Percentiles rank a stretch among this genome's conserved stretches.
Evolutionary conservation across 2,329 filamentous ascomycete genomes (phyloP).

Genomic region (Chaetomiaceae sp.): DNA sequence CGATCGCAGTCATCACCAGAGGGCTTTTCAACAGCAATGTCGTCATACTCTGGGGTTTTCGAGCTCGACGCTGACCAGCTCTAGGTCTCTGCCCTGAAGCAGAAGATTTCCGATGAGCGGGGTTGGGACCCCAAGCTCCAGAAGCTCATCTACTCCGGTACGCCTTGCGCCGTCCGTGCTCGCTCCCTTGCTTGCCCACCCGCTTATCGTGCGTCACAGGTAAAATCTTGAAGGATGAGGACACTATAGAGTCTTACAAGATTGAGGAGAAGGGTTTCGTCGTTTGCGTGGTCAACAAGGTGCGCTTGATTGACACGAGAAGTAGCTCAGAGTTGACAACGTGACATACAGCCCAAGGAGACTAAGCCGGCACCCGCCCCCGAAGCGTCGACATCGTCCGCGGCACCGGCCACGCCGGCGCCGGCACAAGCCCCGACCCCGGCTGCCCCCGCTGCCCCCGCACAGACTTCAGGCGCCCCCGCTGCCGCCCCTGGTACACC

Average conservation of each 20-base stretch:
- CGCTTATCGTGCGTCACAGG: conserved; percentile 49
- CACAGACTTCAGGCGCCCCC: conserved; percentile 28
- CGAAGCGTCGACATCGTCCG: conserved; percentile 55
- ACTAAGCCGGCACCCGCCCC: conserved; percentile 41
- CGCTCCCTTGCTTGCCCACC: not conserved
- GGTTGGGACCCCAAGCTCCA: conserved; percentile 86
- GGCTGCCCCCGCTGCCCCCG: conserved; percentile 44
- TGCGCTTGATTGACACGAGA: conserved; percentile 35
- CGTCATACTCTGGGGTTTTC: not conserved
- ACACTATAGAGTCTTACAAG: conserved; percentile 93
- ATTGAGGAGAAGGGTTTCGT: conserved; percentile 99
- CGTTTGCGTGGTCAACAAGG: conserved; percentile 97
- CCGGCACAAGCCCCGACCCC: conserved; percentile 46
- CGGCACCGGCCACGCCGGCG: conserved; percentile 55
- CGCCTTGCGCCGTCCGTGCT: conserved; percentile 24
- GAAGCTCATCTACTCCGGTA: conserved; percentile 98
- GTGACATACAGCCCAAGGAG: conserved; percentile 10
- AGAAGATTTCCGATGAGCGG: conserved; percentile 86
- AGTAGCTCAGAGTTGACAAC: conserved; percentile 9
- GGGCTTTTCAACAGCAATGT: too few relatives aligned
- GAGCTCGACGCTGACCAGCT: conserved; percentile 14
- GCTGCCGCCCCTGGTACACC: conserved; percentile 44
- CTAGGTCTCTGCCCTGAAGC: conserved; percentile 79
- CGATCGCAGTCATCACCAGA: not conserved
- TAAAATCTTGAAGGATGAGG: conserved; percentile 97